A percentile compares a stretch with the other conserved stretches of the same genome.
phyloP scores from a whole-genome alignment of 139 green algal genomes.

The Monoraphidium neglectum region DNA sequence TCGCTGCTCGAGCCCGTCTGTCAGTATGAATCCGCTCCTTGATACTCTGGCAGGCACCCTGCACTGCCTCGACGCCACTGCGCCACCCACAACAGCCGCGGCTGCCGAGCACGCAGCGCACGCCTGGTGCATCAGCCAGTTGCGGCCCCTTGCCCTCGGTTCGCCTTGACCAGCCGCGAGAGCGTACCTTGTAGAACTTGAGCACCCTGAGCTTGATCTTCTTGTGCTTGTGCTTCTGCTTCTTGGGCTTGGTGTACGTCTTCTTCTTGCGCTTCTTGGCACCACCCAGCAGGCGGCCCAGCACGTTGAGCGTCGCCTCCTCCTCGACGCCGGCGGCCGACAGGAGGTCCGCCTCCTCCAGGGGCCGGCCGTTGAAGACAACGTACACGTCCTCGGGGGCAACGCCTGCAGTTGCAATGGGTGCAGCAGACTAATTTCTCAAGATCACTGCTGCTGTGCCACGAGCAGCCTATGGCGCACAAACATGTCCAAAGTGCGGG shows the following conservation, averaged over 20 bases:
- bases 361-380: conserved; percentile 81
- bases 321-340: conserved; percentile 76
- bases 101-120: too few relatives aligned
- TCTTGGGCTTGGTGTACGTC: conserved; percentile 99
- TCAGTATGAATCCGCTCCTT: too few relatives aligned
- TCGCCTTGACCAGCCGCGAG: too few relatives aligned
- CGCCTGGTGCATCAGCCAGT: background rate
- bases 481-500: too few relatives aligned
- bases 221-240: conserved; percentile 99
- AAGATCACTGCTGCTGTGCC: too few relatives aligned
- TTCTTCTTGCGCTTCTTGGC: conserved; percentile 99
- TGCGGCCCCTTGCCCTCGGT: too few relatives aligned
- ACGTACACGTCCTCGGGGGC: conserved; percentile 72
- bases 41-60: too few relatives aligned
- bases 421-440: too few relatives aligned
- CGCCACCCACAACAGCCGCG: too few relatives aligned
- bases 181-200: conserved; percentile 76
- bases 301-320: conserved; percentile 78
- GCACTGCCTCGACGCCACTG: too few relatives aligned
- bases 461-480: too few relatives aligned
- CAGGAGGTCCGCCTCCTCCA: conserved; percentile 74
- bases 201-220: conserved; percentile 93
- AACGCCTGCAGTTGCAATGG: conserved; percentile 55
- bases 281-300: conserved; percentile 85
- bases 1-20: background rate